Percentiles rank a stretch among this genome's conserved stretches.
Conservation (phyloP, 2,329 filamentous ascomycete genomes). For the Phialemonium atrogriseum region DNA sequence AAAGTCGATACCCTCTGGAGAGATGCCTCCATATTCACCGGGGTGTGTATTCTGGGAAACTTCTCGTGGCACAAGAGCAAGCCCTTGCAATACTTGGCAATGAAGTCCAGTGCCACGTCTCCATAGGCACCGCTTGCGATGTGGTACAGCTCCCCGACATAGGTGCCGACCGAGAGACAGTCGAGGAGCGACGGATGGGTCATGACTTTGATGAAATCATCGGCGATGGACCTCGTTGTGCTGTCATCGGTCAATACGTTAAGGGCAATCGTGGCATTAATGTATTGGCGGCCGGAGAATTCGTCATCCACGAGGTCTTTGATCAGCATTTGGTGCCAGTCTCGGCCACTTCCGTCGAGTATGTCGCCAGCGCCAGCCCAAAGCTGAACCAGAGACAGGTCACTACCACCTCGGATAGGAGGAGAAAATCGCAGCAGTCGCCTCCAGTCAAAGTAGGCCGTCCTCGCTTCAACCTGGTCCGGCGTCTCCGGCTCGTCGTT, state of each 20-base stretch:
- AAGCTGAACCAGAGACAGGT: neutral
- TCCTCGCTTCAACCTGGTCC: neutral
- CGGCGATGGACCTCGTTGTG: slow-evolving; percentile 6
- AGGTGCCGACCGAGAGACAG: slow-evolving; percentile 26
- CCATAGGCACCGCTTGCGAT: slow-evolving; percentile 23
- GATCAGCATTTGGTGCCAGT: neutral
- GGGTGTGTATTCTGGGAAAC: too few relatives aligned
- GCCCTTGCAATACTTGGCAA: slow-evolving; percentile 13
- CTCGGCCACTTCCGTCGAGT: neutral
- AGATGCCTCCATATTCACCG: too few relatives aligned
- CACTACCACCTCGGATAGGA: neutral
- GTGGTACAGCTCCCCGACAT: slow-evolving; percentile 25
- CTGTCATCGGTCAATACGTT: neutral
- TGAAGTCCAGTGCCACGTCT: slow-evolving; percentile 20
- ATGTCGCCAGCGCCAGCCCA: neutral
- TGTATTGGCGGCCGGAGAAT: neutral
- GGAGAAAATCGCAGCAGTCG: neutral
- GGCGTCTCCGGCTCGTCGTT: neutral
- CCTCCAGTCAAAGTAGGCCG: neutral
- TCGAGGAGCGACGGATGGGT: slow-evolving; percentile 24
- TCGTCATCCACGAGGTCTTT: neutral
- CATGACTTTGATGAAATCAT: slow-evolving; percentile 23
- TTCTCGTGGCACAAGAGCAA: slow-evolving; percentile 8
- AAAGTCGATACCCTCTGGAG: too few relatives aligned
- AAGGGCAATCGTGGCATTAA: neutral